These are phyloP conservation scores for Hibiscus trionum DNA, from an alignment of 345 rosid genomes.

Conservation along the genomic window DNA sequence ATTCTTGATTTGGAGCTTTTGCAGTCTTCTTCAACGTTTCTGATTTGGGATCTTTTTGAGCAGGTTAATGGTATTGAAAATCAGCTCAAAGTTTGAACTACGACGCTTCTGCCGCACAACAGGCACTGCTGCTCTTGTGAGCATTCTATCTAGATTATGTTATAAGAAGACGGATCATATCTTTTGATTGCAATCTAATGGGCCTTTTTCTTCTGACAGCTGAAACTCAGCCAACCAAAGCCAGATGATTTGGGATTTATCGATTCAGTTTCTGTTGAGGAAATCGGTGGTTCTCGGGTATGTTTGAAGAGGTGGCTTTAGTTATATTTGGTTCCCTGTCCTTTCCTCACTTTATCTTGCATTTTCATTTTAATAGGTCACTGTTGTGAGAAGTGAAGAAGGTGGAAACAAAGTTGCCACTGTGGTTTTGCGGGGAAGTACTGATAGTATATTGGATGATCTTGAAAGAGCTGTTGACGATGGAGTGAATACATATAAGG, in stretches of 20 bases:
- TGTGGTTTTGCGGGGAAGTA: slow-evolving; percentile 90
- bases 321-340: background rate
- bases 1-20: background rate
- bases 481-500: slow-evolving; percentile 98
- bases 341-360: background rate
- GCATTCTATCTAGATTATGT: slow-evolving; percentile 15
- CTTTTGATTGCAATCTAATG: slow-evolving; percentile 16
- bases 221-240: slow-evolving; percentile 81
- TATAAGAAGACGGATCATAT: background rate
- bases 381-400: slow-evolving; percentile 78
- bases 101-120: slow-evolving; percentile 76
- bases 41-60: slow-evolving; percentile 16
- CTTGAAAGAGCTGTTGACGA: slow-evolving; percentile 99
- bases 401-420: slow-evolving; percentile 87
- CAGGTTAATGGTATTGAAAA: slow-evolving; percentile 93
- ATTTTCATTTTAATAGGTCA: slow-evolving; percentile 12
- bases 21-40: background rate
- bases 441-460: slow-evolving; percentile 90
- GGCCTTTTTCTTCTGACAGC: slow-evolving; percentile 34
- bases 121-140: slow-evolving; percentile 28
- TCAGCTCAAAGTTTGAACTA: slow-evolving; percentile 95
- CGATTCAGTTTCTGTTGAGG: slow-evolving; percentile 87
- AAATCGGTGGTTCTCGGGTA: slow-evolving; percentile 96
- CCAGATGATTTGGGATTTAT: slow-evolving; percentile 85
- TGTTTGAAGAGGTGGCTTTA: slow-evolving; percentile 2